phyloP scores from a whole-genome alignment of 2,329 filamentous ascomycete genomes.

The Sporothrix brunneoviolacea region DNA sequence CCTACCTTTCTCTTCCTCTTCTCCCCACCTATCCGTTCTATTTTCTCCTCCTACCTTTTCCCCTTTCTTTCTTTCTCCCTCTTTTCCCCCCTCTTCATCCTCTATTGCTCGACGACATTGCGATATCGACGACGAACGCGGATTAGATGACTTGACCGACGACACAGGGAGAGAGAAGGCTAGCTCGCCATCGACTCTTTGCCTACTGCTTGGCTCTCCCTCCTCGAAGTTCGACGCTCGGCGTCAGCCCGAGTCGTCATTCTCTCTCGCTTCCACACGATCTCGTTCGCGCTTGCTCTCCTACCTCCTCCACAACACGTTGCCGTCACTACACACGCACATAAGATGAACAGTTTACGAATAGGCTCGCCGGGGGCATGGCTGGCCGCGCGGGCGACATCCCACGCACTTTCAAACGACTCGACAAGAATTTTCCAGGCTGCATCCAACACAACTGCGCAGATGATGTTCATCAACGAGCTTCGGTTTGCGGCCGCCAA shows the following conservation, averaged over 20 bases:
- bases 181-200: slow-evolving; percentile 22
- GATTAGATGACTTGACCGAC: slow-evolving; percentile 41
- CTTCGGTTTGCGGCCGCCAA: slow-evolving; percentile 47
- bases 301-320: too few relatives aligned
- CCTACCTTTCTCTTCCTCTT: neutral
- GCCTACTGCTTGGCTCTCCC: neutral
- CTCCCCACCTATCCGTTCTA: neutral
- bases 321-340: slow-evolving; percentile 2
- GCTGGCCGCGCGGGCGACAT: slow-evolving; percentile 27
- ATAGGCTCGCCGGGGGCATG: slow-evolving; percentile 21
- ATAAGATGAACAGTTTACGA: slow-evolving; percentile 16
- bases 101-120: slow-evolving; percentile 21
- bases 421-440: slow-evolving; percentile 20
- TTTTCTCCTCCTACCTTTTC: slow-evolving; percentile 4
- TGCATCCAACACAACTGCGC: slow-evolving; percentile 35
- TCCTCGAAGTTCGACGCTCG: slow-evolving; percentile 7
- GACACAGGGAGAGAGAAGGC: slow-evolving; percentile 25
- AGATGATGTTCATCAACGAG: slow-evolving; percentile 42
- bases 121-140: slow-evolving; percentile 24
- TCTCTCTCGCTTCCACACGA: neutral
- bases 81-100: slow-evolving; percentile 18
- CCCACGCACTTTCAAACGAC: slow-evolving; percentile 13
- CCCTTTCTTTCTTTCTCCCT: slow-evolving; percentile 10
- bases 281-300: neutral
- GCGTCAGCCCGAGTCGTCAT: slow-evolving; percentile 8